Evolutionary conservation across 2,329 filamentous ascomycete genomes (phyloP), one percentile per base, ranked within the genome.

Genomic region (Monosporascus sp.): DNA sequence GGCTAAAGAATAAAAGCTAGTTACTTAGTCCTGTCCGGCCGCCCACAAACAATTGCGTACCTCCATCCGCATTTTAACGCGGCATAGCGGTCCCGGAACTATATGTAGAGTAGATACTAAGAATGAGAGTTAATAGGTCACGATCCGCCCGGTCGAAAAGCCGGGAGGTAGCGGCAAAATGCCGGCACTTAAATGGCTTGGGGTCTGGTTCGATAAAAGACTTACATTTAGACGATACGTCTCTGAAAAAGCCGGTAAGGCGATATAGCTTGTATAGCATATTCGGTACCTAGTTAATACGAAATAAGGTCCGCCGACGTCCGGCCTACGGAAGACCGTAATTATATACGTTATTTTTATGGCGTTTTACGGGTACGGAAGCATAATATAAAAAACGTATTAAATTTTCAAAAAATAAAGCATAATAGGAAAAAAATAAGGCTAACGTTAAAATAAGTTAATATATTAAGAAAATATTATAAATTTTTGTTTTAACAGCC

Each of bases 1-100:
- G 48, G 37, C 48, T 43, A 5, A 50, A 22, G 41, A 49, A 6
- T 37, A 49, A 41, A 41, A 49, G 48, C 48, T 24, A 49, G 17
- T 49, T 49, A 37, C 48, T 39, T 4, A 49, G 37, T 20, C 37
- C 37, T 37, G 6, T n/a, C 35, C 48, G 48, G n/a, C 48, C 48
- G 27, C 3, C n/a, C 5, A 49, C n/a, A n/a, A 49, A 25, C 6
- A 49, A 14, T 18, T 41, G 24, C 24, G 5, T 6, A 25, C 2
- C 24, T 25, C 24, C 24, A 25, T 25, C 24, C 6, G 5, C 24
- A 25, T 25, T 25, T 6, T 25, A 6, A 25, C 24, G 24, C 6
- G 6, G 24, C 24, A 2, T 25, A 25, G 2, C 6, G 24, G 24
- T 2, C 5, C 24, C 24, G 24, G 24, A n/a, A n/a, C n/a, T n/a